These are phyloP conservation scores for Kokia cookei DNA, from an alignment of 441 rosid species.

Conservation along the genomic window DNA sequence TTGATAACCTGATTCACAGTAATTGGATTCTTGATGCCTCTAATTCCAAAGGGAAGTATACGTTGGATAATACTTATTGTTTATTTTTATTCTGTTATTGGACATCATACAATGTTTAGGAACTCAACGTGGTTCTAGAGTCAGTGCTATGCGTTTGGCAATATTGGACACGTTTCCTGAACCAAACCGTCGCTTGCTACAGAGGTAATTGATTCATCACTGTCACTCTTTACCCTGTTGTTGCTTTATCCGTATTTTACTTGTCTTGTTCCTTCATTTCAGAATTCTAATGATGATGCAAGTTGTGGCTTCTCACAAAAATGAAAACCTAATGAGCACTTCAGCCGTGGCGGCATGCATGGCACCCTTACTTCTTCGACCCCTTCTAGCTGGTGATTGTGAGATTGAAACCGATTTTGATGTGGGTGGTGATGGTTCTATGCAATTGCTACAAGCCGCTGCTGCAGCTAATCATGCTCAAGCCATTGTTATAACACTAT, in stretches of 20 bases:
- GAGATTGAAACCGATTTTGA: conserved; percentile 86
- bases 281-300: conserved; percentile 97
- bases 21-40: conserved; percentile 1
- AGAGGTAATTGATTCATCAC: conserved; percentile 51
- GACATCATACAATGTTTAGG: conserved; percentile 42
- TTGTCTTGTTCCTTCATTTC: conserved; percentile 17
- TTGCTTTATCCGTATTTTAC: conserved; percentile 6
- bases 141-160: conserved; percentile 80
- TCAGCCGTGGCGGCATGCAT: conserved; percentile 99
- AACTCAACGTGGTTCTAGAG: conserved; percentile 62
- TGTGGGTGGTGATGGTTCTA: conserved; percentile 91
- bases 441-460: conserved; percentile 96
- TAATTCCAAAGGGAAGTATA: neutral
- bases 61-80: neutral
- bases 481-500: conserved; percentile 84
- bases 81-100: conserved; percentile 6
- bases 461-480: conserved; percentile 99
- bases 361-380: conserved; percentile 99
- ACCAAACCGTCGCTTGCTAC: conserved; percentile 93
- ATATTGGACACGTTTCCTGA: conserved; percentile 96
- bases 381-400: conserved; percentile 95
- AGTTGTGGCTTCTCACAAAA: conserved; percentile 71
- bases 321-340: conserved; percentile 86
- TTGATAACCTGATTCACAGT: neutral
- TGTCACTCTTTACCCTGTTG: conserved; percentile 5